A percentile compares a stretch with the other conserved stretches of the same genome.
These are phyloP conservation scores for Climacium dendroides DNA, from an alignment of 225 moss, liverwort and hornwort genomes.

Conservation along the genomic window DNA sequence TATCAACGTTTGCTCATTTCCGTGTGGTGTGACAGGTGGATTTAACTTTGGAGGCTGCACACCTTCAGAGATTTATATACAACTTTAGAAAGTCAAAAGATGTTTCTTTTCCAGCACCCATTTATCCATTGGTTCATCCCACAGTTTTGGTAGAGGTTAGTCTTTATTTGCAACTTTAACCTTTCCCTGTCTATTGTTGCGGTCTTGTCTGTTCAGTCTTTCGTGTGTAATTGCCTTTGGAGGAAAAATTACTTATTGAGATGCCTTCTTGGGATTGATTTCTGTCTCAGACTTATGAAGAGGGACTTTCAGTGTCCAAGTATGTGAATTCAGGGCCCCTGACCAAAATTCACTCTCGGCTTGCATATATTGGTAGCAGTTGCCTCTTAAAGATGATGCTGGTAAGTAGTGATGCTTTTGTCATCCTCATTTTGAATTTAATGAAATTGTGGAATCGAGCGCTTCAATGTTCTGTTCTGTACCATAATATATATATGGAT, in stretches of 20 bases:
- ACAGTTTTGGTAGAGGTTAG: constrained; percentile 89
- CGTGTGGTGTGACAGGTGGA: constrained; percentile 48
- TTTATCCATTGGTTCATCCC: constrained; percentile 91
- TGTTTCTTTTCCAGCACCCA: constrained; percentile 69
- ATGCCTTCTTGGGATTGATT: neutral
- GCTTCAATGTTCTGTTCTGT: neutral
- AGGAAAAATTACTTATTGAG: neutral
- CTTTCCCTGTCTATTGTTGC: neutral
- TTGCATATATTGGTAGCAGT: constrained; percentile 83
- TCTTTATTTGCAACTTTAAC: neutral
- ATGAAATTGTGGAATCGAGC: neutral
- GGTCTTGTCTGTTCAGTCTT: neutral
- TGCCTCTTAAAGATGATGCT: constrained; percentile 86
- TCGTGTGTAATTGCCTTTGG: neutral
- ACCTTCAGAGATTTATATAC: constrained; percentile 87
- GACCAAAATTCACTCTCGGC: constrained; percentile 57
- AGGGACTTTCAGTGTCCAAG: constrained; percentile 82
- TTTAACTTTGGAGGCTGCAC: constrained; percentile 84
- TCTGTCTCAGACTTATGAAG: constrained; percentile 73
- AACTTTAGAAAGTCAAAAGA: constrained; percentile 78
- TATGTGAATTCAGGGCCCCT: constrained; percentile 58
- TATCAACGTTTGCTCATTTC: neutral
- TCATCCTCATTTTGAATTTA: neutral
- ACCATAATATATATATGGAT: neutral
- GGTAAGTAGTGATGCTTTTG: constrained; percentile 16